A percentile compares a stretch with the other conserved stretches of the same genome.
These are phyloP conservation scores for Termitomyces sp. DNA, from an alignment of 768 basidiomycete genomes.

Conservation along the genomic window DNA sequence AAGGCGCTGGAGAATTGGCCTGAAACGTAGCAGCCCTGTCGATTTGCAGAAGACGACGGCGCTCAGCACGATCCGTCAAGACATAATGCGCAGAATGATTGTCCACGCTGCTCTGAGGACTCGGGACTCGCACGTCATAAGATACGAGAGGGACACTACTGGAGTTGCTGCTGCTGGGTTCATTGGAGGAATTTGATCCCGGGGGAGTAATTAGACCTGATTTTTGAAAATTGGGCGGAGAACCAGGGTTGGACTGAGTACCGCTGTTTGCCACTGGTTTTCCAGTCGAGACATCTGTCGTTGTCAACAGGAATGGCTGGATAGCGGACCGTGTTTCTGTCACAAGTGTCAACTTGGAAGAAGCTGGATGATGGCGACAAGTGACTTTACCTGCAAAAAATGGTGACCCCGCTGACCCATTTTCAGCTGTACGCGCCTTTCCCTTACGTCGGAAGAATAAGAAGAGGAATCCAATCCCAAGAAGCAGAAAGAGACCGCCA, in stretches of 20 bases:
- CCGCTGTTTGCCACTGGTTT: neutral
- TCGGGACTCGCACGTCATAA: constrained; percentile 2
- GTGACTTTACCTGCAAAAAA: neutral
- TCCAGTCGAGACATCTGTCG: neutral
- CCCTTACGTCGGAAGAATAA: constrained; percentile 19
- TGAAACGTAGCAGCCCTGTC: neutral
- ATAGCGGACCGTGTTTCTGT: constrained; percentile 1
- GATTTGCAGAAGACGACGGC: neutral
- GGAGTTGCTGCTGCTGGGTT: constrained; percentile 5
- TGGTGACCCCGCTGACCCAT: neutral
- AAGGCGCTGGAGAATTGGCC: neutral
- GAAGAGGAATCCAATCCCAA: constrained; percentile 12
- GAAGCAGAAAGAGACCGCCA: constrained; percentile 20
- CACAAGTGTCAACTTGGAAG: neutral
- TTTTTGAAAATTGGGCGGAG: constrained; percentile 7
- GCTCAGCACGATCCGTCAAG: neutral
- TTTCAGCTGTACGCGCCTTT: constrained; percentile 1
- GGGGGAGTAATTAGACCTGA: neutral
- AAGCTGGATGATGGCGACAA: neutral
- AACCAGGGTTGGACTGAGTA: constrained; percentile 1
- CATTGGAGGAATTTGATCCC: constrained; percentile 3
- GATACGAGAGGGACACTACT: constrained; percentile 2
- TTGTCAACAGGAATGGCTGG: constrained; percentile 9
- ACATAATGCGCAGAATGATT: neutral
- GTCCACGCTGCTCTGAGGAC: neutral